Evolutionary conservation across 139 green algal species (phyloP), one percentile per base, ranked within the genome.

Genomic region (Coelastrella sp.): DNA sequence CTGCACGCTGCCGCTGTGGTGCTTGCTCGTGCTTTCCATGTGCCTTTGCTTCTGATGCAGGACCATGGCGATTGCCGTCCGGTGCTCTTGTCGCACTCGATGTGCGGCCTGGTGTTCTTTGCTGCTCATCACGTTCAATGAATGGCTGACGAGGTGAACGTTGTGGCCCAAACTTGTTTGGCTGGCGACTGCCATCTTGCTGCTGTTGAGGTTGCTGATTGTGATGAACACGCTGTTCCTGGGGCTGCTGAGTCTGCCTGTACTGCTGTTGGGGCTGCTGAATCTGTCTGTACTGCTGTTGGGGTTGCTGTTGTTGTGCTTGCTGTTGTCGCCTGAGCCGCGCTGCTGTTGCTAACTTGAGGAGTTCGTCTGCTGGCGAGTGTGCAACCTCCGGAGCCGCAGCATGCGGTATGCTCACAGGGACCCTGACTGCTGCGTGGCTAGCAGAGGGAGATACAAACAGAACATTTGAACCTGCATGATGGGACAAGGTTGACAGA

Each of bases 191-290:
- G 77, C 54, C 32, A 47, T 47, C 32, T 47, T 47, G 32, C 32
- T 47, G 32, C 32, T 47, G 32, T 47, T 47, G 32, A 47, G 32
- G 32, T 47, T 47, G 32, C 32, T 47, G 32, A 47, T 47, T 47
- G 32, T 47, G 1, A 47, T 47, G 32, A 1, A 47, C 32, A 1
- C 32, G 32, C 32, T 47, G 32, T 47, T 47, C 32, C 32, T 47
- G 32, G 32, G 32, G 32, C 32, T 47, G 32, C 32, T 47, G 32
- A 47, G 32, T 47, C 32, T 47, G 32, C 32, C 32, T 47, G 32
- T 47, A 47, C 32, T 80, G 74, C 74, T 90, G 86, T 60, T 80
- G 85, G 58, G 76, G 58, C 58, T 65, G 66, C n/a, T 88, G 82
- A 20, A 0, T 19, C 19, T 11, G 82, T 7, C 19, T 61, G 16